Evolutionary conservation across 2,329 filamentous ascomycete genomes (phyloP).

Genomic region (Orbilia brochopaga): DNA sequence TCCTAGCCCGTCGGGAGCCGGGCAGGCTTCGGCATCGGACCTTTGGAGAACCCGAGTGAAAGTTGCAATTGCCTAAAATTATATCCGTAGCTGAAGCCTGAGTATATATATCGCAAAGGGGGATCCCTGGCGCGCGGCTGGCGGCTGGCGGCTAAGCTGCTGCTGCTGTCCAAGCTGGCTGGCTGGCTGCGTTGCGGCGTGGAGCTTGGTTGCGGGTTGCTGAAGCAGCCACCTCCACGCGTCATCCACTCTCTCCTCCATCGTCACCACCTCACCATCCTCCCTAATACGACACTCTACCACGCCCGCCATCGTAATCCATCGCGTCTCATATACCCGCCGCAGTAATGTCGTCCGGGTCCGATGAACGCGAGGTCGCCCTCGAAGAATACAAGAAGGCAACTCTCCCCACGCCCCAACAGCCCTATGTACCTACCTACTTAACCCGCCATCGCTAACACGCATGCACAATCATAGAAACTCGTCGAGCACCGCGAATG

Average conservation of each 20-base stretch:
- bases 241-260: slow-evolving; percentile 32
- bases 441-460: slow-evolving; percentile 19
- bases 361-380: slow-evolving; percentile 69
- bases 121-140: not conserved
- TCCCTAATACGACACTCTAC: slow-evolving; percentile 1
- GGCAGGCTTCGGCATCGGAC: slow-evolving; percentile 41
- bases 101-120: not conserved
- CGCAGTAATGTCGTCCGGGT: slow-evolving; percentile 29
- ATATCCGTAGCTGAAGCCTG: not conserved
- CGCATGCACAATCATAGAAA: slow-evolving; percentile 53
- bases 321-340: not conserved
- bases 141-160: slow-evolving; percentile 9
- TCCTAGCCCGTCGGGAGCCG: slow-evolving; percentile 22
- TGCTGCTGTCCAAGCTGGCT: not conserved
- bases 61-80: not conserved
- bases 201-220: slow-evolving; percentile 21
- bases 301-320: slow-evolving; percentile 3
- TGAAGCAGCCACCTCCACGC: slow-evolving; percentile 25
- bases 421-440: no score
- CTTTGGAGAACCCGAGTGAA: slow-evolving; percentile 7
- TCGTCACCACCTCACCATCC: slow-evolving; percentile 4
- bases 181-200: slow-evolving; percentile 1
- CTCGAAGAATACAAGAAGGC: slow-evolving; percentile 77
- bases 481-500: slow-evolving; percentile 95
- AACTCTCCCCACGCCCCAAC: slow-evolving; percentile 1